Base-by-base conservation (phyloP, 2,329 filamentous ascomycete genomes). In the Chaetomium strumarium region DNA sequence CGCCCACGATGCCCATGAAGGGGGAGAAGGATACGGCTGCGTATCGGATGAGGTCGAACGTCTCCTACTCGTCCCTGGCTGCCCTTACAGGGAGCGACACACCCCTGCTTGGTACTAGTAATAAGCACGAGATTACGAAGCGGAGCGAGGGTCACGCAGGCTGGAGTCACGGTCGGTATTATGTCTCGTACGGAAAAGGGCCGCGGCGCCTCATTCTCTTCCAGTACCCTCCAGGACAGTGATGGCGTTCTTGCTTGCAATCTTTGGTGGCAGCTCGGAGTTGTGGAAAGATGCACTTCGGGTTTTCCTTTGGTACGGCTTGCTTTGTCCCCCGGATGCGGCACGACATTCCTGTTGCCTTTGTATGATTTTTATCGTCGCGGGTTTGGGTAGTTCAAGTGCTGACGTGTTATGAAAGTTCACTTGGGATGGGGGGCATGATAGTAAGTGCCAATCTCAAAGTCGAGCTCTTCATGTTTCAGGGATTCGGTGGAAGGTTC, bases 51-150 rank as follows among this genome's bases (percentile, higher is more conserved):
- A 11, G 2, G 10, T 52, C 53, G 8, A 55, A 49, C 14, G 7
- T 46, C 29, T 49, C 45, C 1, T 46, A 34, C 30, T 48, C 49
- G 34, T 49, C 48, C 8, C 48, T 49, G 14, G 46, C 40, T 20
- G 49, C 41, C 0, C 44, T 52, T n/a, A 42, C 13, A 7, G 19
- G 17, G 6, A 29, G 19, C 5, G 24, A 40, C 3, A 14, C 5
- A 0, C 1, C 19, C 2, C 24, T 30, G 20, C 9, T 31, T 5
- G 7, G n/a, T n/a, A n/a, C n/a, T n/a, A n/a, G n/a, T n/a, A n/a
- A n/a, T n/a, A n/a, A n/a, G n/a, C n/a, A n/a, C n/a, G n/a, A 40
- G 16, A 5, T 14, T n/a, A 4, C 13, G n/a, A 34, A 11, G 29
- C 5, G 11, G 13, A 2, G 2, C 4, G 11, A 16, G 12, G 40